Evolutionary conservation across 1,284 basidiomycete species (phyloP), one percentile per base, ranked within the genome.

Genomic region (Megacollybia platyphylla): DNA sequence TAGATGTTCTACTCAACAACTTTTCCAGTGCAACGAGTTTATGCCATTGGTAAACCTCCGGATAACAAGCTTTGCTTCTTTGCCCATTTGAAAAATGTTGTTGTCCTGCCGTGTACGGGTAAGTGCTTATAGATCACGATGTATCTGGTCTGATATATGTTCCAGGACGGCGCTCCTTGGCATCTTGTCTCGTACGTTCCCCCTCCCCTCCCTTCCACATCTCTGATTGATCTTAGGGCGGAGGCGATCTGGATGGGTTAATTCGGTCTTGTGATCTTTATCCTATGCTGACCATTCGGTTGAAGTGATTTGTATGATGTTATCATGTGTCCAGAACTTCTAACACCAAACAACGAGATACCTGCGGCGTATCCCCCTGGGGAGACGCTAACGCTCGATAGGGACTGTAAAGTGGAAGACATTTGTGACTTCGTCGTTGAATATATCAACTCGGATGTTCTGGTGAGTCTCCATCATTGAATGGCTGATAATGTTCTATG

Each of bases 401-500:
- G 71, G 18, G 64, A 73, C 2, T 76, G 77, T 47, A 77, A 70
- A 0, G 72, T 88, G 5, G 68, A 80, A 2, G 86, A 90, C 49
- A 77, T 90, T 1, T 82, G 79, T 48, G 70, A 88, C 48, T 91
- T 91, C 54, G 68, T 91, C 26, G 74, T 90, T 15, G 78, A 89
- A 51, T 91, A 86, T 46, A 85, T 88, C 52, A 73, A 83, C 48
- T 86, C 83, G 0, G 86, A 89, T 52, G 70, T 85, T 29, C 58
- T 83, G 62, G 82, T 84, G 58, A 39, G 65, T 52, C 9, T 30
- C 4, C 18, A n/a, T 3, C 15, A 32, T 13, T 36, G 5, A 36
- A 18, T 27, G 44, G 26, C 13, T 8, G 26, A 26, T 13, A 38
- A 28, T 44, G 10, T 39, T 20, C 2, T 15, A 30, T 32, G 11